phyloP scores from a whole-genome alignment of 148 eudicot genomes.

The Beta vulgaris region DNA sequence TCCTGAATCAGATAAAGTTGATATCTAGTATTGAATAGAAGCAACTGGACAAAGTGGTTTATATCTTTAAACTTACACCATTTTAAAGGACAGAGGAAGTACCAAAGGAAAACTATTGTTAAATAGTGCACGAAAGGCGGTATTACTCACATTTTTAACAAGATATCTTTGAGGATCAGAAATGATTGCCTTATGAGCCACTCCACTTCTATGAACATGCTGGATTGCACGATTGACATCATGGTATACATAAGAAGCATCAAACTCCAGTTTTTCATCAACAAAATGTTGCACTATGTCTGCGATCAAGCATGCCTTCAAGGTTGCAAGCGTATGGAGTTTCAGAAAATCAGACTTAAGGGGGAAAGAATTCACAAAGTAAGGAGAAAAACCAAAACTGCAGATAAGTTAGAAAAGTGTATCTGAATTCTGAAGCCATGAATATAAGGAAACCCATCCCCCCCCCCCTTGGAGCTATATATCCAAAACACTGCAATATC shows the following conservation, averaged over 20 bases:
- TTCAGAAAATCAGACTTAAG: conserved; percentile 17
- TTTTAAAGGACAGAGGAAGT: neutral
- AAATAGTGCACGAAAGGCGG: conserved; percentile 9
- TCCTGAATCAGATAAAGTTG: neutral
- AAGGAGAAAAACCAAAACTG: neutral
- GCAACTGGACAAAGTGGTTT: neutral
- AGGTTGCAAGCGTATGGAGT: conserved; percentile 16
- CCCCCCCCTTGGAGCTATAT: no score
- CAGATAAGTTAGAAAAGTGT: neutral
- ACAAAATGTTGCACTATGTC: conserved; percentile 97
- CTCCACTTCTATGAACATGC: conserved; percentile 91
- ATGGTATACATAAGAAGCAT: conserved; percentile 83
- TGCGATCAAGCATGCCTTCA: conserved; percentile 94
- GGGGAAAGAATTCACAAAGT: neutral
- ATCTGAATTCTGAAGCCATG: neutral
- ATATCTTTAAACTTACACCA: neutral
- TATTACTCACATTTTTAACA: conserved; percentile 81
- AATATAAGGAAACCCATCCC: neutral
- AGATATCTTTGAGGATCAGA: conserved; percentile 86
- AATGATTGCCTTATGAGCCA: conserved; percentile 78
- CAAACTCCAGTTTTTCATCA: conserved; percentile 94
- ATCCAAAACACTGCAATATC: neutral
- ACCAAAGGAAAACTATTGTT: neutral
- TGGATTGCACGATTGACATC: conserved; percentile 93
- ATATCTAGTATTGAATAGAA: neutral